Evolutionary conservation across 805 yeast genomes (phyloP), one percentile per base, ranked within the genome.

Genomic region (Metschnikowia shivogae): DNA sequence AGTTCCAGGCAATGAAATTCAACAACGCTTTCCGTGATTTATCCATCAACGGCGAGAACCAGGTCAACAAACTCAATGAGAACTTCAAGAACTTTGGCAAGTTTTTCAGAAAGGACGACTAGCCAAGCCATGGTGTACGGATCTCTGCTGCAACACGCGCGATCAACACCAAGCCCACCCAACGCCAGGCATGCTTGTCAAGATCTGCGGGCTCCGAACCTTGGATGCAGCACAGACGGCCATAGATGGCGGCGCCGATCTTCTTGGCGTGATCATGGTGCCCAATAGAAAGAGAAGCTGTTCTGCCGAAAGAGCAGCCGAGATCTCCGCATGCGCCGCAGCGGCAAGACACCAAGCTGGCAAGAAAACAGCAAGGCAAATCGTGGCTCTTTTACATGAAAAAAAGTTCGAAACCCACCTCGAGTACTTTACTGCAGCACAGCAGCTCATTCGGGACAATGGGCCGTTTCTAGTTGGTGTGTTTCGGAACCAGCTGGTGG

Each of bases 391-490:
- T 4, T 35, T 64, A 28, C 35, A 48, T 8, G 24, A 36, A 1
- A 53, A 47, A 39, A 31, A 43, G 1, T 58, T 57, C 34, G 44
- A 39, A 3, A 31, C 33, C 20, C 48, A 43, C 12, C 53, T 41
- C n/a, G 66, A 61, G 3, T 70, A 73, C 56, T 69, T 72, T 26
- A 48, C 56, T 4, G 57, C 61, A n/a, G 45, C 58, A 4, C 42
- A 57, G 4, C 9, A 50, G 46, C 55, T 56, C 34, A 54, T 63
- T 46, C 65, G 14, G 33, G 67, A 62, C 37, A 63, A 67, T 32
- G 87, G 89, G 0, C 93, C 93, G 0, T 78, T 71, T 53, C 62
- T 86, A 2, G 97, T 89, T 2, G 99, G 98, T 1, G 99, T 92
- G 3, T 89, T 92, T 67, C 72, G 90, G 47, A 88, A 93, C 61